A percentile compares a stretch with the other conserved stretches of the same genome.
These are phyloP conservation scores for Zygosaccharomyces gambellarensis DNA, from an alignment of 805 yeast genomes.

Conservation along the genomic window DNA sequence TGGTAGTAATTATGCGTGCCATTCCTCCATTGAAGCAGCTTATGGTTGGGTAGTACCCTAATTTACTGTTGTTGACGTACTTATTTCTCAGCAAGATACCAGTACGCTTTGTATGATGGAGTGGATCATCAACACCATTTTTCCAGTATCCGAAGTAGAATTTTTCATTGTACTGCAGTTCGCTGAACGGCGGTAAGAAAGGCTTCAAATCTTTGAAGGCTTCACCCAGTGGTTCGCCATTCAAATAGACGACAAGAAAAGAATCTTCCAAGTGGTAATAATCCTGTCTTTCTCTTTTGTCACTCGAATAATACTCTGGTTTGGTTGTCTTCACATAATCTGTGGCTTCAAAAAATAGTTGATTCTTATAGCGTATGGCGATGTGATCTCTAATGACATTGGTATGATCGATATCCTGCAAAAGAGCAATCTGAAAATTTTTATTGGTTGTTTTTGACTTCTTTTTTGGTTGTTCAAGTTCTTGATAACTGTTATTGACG, in stretches of 20 bases:
- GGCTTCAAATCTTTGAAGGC: slow-evolving; percentile 66
- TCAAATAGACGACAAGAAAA: slow-evolving; percentile 62
- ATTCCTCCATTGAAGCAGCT: slow-evolving; percentile 77
- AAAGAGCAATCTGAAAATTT: slow-evolving; percentile 30
- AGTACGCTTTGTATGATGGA: slow-evolving; percentile 20
- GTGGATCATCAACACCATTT: slow-evolving; percentile 18
- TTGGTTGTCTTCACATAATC: slow-evolving; percentile 44
- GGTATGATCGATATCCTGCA: slow-evolving; percentile 26
- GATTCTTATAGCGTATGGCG: slow-evolving; percentile 76
- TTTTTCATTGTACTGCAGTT: slow-evolving; percentile 41
- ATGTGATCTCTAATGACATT: slow-evolving; percentile 75
- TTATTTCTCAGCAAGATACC: slow-evolving; percentile 30
- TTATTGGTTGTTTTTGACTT: slow-evolving; percentile 13
- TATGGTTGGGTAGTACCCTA: slow-evolving; percentile 90
- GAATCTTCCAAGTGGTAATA: slow-evolving; percentile 45
- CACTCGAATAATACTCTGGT: slow-evolving; percentile 33
- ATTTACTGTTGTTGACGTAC: slow-evolving; percentile 68
- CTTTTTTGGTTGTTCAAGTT: slow-evolving; percentile 11
- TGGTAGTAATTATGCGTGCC: slow-evolving; percentile 66
- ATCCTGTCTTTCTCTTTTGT: slow-evolving; percentile 34
- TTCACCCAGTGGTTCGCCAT: slow-evolving; percentile 64
- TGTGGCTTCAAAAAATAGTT: slow-evolving; percentile 75
- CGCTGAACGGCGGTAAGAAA: slow-evolving; percentile 75
- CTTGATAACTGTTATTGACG: not conserved
- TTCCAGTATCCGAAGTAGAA: slow-evolving; percentile 32